Evolutionary conservation across 495 filamentous ascomycete species (phyloP).

Genomic region (Glonium stellatum): DNA sequence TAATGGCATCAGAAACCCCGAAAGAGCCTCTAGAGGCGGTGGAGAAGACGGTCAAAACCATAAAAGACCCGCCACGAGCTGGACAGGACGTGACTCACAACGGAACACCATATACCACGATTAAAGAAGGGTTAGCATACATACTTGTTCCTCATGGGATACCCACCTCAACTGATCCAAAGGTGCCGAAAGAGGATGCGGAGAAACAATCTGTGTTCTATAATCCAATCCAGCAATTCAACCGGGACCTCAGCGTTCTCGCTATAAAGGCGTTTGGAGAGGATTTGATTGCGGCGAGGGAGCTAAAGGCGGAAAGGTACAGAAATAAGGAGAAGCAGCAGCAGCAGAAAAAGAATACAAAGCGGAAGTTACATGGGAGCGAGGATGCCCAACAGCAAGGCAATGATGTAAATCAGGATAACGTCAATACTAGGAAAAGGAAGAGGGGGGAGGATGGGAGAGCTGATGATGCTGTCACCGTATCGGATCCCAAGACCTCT

Average conservation of each 20-base stretch:
- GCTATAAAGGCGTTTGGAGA: conserved; percentile 81
- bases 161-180: conserved; percentile 32
- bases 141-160: conserved; percentile 55
- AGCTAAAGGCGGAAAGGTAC: conserved; percentile 35
- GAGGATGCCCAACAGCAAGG: neutral
- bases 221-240: conserved; percentile 98
- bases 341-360: conserved; percentile 5
- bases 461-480: neutral
- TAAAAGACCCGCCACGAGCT: conserved; percentile 23
- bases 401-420: neutral
- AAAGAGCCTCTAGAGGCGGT: neutral
- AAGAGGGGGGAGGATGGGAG: neutral
- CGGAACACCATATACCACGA: conserved; percentile 52
- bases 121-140: conserved; percentile 63
- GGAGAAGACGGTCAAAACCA: neutral
- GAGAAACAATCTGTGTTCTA: conserved; percentile 82
- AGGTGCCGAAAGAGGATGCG: conserved; percentile 37
- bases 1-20: conserved; percentile 5
- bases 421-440: neutral
- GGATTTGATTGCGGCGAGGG: conserved; percentile 44
- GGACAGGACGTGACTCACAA: conserved; percentile 38
- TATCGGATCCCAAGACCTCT: too few relatives aligned
- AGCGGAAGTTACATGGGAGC: neutral
- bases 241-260: conserved; percentile 87
- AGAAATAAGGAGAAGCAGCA: conserved; percentile 34